phyloP scores from a whole-genome alignment of 192 early-diverging fungal genomes.

The Pilaira anomala region DNA sequence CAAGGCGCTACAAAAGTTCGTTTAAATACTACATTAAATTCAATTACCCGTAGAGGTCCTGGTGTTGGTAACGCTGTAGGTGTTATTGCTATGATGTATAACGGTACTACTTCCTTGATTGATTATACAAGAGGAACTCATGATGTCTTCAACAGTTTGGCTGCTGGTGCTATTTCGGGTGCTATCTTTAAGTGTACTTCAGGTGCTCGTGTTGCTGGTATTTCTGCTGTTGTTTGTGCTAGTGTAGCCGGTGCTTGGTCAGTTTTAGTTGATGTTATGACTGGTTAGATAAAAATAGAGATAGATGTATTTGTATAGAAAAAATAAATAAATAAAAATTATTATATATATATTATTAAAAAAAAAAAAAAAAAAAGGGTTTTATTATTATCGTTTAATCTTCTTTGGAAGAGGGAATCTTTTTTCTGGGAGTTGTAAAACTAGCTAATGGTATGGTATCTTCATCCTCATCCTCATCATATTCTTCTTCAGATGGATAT shows the following conservation, averaged over 20 bases:
- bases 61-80: constrained; percentile 80
- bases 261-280: constrained; percentile 4
- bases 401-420: neutral
- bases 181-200: constrained; percentile 75
- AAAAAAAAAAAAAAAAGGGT: neutral
- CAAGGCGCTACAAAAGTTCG: constrained; percentile 63
- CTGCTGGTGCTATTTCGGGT: constrained; percentile 71
- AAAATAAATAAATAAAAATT: no score
- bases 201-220: constrained; percentile 39
- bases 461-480: neutral
- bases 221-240: constrained; percentile 36
- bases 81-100: constrained; percentile 82
- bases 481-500: neutral
- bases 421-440: constrained; percentile 10
- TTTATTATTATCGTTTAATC: constrained; percentile 2
- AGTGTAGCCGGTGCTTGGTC: constrained; percentile 38
- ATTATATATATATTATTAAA: neutral
- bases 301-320: neutral
- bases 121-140: constrained; percentile 57
- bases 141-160: constrained; percentile 65
- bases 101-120: constrained; percentile 67
- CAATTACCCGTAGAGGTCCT: constrained; percentile 80
- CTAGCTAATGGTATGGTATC: constrained; percentile 9
- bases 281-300: neutral
- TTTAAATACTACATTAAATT: constrained; percentile 78